phyloP scores from a whole-genome alignment of 2,329 filamentous ascomycete species.

The Fusarium pseudocircinatum region DNA sequence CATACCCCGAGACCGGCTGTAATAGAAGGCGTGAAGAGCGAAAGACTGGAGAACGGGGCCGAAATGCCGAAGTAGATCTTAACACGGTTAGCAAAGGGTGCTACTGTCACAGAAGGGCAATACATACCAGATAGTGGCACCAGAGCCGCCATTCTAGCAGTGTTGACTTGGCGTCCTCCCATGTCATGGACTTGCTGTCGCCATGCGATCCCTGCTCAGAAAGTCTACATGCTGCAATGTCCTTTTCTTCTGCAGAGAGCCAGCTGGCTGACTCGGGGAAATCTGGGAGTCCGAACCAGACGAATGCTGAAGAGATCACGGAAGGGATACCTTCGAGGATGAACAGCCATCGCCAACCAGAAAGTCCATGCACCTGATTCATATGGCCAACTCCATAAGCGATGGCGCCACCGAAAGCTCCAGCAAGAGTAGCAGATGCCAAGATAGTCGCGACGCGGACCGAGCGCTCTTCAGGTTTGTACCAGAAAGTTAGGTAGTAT shows the following conservation, averaged over 20 bases:
- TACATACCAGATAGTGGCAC: slow-evolving; percentile 62
- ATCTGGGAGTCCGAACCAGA: slow-evolving; percentile 74
- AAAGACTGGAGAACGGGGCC: slow-evolving; percentile 64
- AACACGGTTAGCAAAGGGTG: background rate
- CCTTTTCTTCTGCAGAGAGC: slow-evolving; percentile 65
- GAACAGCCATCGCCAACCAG: slow-evolving; percentile 73
- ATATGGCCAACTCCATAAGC: slow-evolving; percentile 76
- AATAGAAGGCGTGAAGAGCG: slow-evolving; percentile 68
- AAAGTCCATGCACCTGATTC: slow-evolving; percentile 67
- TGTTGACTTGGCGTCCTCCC: slow-evolving; percentile 73
- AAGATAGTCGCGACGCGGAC: slow-evolving; percentile 73
- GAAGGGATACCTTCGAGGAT: slow-evolving; percentile 71
- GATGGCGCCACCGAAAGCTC: slow-evolving; percentile 75
- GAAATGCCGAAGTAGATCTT: slow-evolving; percentile 58
- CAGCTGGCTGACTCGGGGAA: slow-evolving; percentile 71
- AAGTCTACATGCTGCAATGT: slow-evolving; percentile 55
- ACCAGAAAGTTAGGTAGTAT: slow-evolving; percentile 71
- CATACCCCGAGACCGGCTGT: slow-evolving; percentile 56
- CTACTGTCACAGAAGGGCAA: fast-evolving
- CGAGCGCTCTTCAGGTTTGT: slow-evolving; percentile 74
- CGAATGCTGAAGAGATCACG: slow-evolving; percentile 65
- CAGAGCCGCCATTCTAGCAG: slow-evolving; percentile 73
- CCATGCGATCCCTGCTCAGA: slow-evolving; percentile 52
- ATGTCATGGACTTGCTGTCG: slow-evolving; percentile 67
- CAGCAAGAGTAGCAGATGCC: slow-evolving; percentile 71